Evolutionary conservation across 371 early-diverging fungal species (phyloP).

Genomic region (Syncephalastrum sp.): DNA sequence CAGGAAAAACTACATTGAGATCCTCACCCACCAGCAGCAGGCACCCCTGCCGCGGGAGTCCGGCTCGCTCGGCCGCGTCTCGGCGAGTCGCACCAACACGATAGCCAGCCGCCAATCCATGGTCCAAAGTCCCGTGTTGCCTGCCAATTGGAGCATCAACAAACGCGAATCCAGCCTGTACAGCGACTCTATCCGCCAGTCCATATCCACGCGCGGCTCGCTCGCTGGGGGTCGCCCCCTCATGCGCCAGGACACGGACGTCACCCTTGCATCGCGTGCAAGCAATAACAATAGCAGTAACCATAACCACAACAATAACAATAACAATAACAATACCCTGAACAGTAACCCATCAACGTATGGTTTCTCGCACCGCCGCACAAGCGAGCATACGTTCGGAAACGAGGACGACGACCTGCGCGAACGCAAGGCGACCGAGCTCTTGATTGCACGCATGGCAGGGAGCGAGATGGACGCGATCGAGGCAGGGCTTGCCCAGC

Average conservation of each 20-base stretch:
- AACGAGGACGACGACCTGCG: conserved; percentile 1
- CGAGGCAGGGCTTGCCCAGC: conserved; percentile 32
- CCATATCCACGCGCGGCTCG: conserved; percentile 20
- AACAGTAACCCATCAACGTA: too few relatives aligned
- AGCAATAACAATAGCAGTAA: neutral
- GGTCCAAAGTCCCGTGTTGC: conserved; percentile 24
- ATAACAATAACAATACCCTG: neutral
- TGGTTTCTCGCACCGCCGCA: neutral
- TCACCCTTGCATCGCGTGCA: neutral
- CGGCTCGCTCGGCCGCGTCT: too few relatives aligned
- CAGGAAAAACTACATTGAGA: conserved; percentile 34
- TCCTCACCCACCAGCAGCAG: conserved; percentile 19
- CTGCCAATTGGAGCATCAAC: conserved; percentile 23
- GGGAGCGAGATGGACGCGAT: conserved; percentile 22
- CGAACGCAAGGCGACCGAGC: conserved; percentile 10
- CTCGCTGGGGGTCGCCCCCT: conserved; percentile 8
- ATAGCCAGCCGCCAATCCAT: neutral
- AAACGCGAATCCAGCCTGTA: conserved; percentile 39
- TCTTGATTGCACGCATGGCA: conserved; percentile 4
- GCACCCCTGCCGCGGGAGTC: too few relatives aligned
- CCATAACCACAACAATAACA: neutral
- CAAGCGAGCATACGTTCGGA: conserved; percentile 5
- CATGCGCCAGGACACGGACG: conserved; percentile 14
- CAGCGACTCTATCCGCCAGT: conserved; percentile 37
- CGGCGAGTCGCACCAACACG: neutral